Percentiles rank a stretch among this genome's conserved stretches.
Evolutionary conservation across 345 rosid genomes (phyloP).

Genomic region (Eucalyptus curtisii): DNA sequence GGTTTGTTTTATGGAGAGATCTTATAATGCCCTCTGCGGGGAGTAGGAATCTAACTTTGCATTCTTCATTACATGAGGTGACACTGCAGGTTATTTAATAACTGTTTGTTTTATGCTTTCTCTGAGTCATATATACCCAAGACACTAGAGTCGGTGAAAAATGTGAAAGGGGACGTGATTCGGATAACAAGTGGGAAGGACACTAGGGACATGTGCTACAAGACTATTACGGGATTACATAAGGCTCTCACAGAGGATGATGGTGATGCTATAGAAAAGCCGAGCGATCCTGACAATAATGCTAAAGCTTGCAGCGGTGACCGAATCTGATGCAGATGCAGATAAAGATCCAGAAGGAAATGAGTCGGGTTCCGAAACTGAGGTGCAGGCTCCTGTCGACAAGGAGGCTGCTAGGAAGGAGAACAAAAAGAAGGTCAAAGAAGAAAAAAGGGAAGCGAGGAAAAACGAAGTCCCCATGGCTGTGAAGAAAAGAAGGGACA

Average conservation of each 20-base stretch:
- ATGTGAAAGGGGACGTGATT: conserved; percentile 60
- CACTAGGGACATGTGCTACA: conserved; percentile 54
- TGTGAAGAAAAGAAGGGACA: conserved; percentile 84
- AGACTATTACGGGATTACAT: conserved; percentile 71
- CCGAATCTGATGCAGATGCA: conserved; percentile 11
- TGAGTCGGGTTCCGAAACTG: conserved; percentile 1
- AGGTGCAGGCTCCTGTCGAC: conserved; percentile 19
- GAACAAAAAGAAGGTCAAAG: conserved; percentile 91
- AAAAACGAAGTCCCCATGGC: conserved; percentile 83
- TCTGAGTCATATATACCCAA: conserved; percentile 72
- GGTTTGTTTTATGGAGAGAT: not conserved
- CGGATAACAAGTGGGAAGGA: conserved; percentile 64
- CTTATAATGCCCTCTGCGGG: not conserved
- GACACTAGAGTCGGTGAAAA: conserved; percentile 63
- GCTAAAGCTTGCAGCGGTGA: not conserved
- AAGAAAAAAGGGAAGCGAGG: conserved; percentile 83
- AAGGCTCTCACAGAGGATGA: conserved; percentile 38
- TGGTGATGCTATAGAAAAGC: conserved; percentile 2
- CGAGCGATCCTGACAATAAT: not conserved
- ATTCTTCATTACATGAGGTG: not conserved
- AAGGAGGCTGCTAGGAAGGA: conserved; percentile 85
- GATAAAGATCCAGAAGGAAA: conserved; percentile 27
- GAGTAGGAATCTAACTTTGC: not conserved
- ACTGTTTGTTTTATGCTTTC: not conserved
- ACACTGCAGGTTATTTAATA: not conserved